A percentile compares a stretch with the other conserved stretches of the same genome.
Evolutionary conservation across 2,329 filamentous ascomycete species (phyloP).

Genomic region (Pseudocercospora macadamiae): DNA sequence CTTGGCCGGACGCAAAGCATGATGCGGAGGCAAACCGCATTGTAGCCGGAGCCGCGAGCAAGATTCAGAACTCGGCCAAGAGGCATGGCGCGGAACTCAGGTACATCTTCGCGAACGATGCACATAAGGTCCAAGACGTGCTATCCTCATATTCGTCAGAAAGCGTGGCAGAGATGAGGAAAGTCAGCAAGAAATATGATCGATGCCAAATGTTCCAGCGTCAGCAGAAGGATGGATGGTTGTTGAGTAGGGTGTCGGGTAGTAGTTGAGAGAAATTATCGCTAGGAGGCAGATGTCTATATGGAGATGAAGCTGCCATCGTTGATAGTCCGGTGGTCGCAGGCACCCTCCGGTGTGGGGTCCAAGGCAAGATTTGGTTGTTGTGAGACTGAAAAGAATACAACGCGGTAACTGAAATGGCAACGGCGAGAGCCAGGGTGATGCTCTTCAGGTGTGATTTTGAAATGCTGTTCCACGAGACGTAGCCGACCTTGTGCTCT

Average conservation of each 20-base stretch:
- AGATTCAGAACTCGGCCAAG: background rate
- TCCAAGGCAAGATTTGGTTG: too few relatives aligned
- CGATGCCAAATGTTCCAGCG: background rate
- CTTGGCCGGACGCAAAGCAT: background rate
- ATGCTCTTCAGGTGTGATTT: too few relatives aligned
- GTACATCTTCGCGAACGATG: background rate
- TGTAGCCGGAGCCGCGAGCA: background rate
- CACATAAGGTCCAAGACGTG: background rate
- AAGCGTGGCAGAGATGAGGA: background rate
- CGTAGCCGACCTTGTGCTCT: too few relatives aligned
- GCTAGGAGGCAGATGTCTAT: too few relatives aligned
- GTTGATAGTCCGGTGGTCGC: too few relatives aligned
- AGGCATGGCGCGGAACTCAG: background rate
- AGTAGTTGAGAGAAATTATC: background rate
- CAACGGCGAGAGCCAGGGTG: too few relatives aligned
- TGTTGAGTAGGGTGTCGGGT: background rate
- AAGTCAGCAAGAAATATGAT: background rate
- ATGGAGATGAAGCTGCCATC: too few relatives aligned
- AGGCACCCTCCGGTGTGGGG: too few relatives aligned
- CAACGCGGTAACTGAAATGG: too few relatives aligned
- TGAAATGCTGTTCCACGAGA: too few relatives aligned
- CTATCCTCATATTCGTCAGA: background rate
- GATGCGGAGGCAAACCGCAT: background rate
- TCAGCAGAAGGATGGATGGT: background rate
- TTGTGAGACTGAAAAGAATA: too few relatives aligned